phyloP scores from a whole-genome alignment of 495 filamentous ascomycete genomes.

The Durotheca rogersii region DNA sequence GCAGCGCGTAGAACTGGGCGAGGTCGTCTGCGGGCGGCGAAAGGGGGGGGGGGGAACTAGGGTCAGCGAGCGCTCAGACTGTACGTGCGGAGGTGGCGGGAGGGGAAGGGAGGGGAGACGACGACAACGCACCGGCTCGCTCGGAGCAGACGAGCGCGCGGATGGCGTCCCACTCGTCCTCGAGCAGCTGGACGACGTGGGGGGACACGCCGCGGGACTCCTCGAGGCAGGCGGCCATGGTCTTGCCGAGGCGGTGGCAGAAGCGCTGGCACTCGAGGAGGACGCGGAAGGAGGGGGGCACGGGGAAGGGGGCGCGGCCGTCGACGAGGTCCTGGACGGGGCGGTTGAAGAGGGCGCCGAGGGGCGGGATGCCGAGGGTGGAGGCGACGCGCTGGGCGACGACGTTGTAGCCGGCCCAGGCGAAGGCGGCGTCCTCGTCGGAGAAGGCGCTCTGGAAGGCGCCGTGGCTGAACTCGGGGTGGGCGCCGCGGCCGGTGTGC shows the following conservation, averaged over 20 bases:
- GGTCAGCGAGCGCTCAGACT: background rate
- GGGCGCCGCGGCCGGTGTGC: conserved; percentile 44
- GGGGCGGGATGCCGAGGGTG: conserved; percentile 42
- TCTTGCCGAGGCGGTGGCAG: conserved; percentile 40
- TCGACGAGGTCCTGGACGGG: conserved; percentile 44
- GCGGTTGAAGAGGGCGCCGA: conserved; percentile 44
- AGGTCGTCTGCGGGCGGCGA: conserved; percentile 32
- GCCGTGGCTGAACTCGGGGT: conserved; percentile 42
- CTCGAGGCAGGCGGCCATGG: conserved; percentile 43
- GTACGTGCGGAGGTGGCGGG: background rate
- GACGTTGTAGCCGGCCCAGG: conserved; percentile 49
- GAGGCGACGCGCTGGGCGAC: conserved; percentile 44
- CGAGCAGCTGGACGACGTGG: conserved; percentile 42
- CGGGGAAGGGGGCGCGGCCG: conserved; percentile 36
- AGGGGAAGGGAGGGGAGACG: background rate
- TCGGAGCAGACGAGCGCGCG: conserved; percentile 43
- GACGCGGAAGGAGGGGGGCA: conserved; percentile 42
- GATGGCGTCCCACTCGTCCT: conserved; percentile 46
- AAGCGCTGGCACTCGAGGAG: conserved; percentile 47
- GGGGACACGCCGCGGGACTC: conserved; percentile 43
- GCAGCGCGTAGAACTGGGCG: conserved; percentile 43
- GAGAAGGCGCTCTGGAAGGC: conserved; percentile 37
- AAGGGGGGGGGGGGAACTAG: background rate
- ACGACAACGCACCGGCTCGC: conserved; percentile 38
- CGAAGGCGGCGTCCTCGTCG: conserved; percentile 47